Percentiles rank a stretch among this genome's conserved stretches.
Conservation (phyloP, 2,329 filamentous ascomycete genomes). For the Cytospora schulzeri region DNA sequence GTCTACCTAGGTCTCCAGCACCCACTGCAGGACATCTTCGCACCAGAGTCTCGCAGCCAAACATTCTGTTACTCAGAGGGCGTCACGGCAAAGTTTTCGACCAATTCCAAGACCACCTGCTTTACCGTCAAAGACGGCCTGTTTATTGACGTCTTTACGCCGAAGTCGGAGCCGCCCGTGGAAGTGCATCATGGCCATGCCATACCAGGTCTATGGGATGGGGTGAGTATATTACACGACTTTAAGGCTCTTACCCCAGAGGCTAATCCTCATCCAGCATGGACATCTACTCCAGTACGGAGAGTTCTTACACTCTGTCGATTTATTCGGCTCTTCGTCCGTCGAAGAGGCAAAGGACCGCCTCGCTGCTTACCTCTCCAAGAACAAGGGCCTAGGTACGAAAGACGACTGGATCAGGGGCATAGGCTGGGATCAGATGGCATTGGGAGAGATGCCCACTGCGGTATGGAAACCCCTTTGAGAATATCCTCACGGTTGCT, state of each 20-base stretch:
- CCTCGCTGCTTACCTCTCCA: constrained; percentile 52
- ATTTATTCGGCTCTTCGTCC: constrained; percentile 61
- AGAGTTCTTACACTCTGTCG: constrained; percentile 67
- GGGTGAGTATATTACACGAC: constrained; percentile 33
- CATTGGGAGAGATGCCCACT: constrained; percentile 65
- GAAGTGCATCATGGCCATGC: constrained; percentile 52
- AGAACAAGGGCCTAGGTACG: constrained; percentile 54
- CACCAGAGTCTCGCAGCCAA: constrained; percentile 18
- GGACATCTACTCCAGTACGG: constrained; percentile 67
- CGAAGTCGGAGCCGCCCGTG: constrained; percentile 32
- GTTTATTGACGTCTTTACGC: constrained; percentile 52
- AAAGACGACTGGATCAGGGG: constrained; percentile 65
- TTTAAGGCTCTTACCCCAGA: background rate
- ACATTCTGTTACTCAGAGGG: constrained; percentile 47
- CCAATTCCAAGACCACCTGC: constrained; percentile 49
- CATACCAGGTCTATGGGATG: constrained; percentile 71
- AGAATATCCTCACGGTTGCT: background rate
- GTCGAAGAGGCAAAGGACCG: constrained; percentile 57
- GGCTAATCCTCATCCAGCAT: constrained; percentile 41
- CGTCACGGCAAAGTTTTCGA: constrained; percentile 44
- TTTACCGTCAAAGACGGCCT: constrained; percentile 57
- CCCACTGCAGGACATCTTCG: constrained; percentile 22
- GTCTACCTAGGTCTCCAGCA: constrained; percentile 23
- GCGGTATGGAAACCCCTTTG: constrained; percentile 48
- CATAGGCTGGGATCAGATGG: constrained; percentile 71